These are phyloP conservation scores for Thelonectria olida DNA, from an alignment of 2,329 filamentous ascomycete genomes.

Conservation along the genomic window DNA sequence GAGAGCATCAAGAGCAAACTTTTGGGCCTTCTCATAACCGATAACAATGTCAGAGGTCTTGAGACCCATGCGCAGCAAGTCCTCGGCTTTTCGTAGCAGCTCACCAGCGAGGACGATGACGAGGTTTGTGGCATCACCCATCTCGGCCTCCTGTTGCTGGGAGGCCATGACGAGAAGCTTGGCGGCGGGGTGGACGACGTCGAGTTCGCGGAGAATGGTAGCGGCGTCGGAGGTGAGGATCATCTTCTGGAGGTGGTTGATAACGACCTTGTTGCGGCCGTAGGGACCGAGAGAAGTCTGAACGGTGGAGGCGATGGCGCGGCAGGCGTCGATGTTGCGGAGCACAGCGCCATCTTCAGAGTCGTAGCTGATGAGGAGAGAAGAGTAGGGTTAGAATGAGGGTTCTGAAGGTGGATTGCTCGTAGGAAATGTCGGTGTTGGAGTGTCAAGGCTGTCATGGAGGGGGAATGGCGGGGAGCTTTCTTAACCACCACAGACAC, in stretches of 20 bases:
- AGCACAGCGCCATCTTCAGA: conserved; percentile 98
- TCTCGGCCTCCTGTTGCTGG: conserved; percentile 98
- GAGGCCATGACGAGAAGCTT: conserved; percentile 98
- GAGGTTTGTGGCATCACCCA: conserved; percentile 98
- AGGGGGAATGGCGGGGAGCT: conserved; percentile 41
- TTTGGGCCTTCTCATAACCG: conserved; percentile 94
- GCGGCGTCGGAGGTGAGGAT: conserved; percentile 97
- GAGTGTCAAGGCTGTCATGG: conserved; percentile 19
- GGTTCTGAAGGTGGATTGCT: neutral
- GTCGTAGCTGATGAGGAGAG: conserved; percentile 76
- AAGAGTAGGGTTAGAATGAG: conserved; percentile 2
- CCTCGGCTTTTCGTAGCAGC: conserved; percentile 95
- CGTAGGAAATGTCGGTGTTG: conserved; percentile 3
- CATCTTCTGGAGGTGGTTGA: conserved; percentile 99
- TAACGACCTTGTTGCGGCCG: conserved; percentile 99
- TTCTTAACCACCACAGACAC: conserved; percentile 16
- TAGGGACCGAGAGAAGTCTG: conserved; percentile 97
- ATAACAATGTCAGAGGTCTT: conserved; percentile 98
- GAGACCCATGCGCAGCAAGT: conserved; percentile 93
- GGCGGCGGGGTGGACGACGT: conserved; percentile 96
- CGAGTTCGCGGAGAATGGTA: conserved; percentile 95
- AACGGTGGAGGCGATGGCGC: conserved; percentile 93
- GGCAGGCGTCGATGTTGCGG: conserved; percentile 98
- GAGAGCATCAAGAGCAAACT: conserved; percentile 83
- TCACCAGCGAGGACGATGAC: conserved; percentile 97